phyloP scores from a whole-genome alignment of 1,284 basidiomycete species.

The Pisolithus thermaeus region DNA sequence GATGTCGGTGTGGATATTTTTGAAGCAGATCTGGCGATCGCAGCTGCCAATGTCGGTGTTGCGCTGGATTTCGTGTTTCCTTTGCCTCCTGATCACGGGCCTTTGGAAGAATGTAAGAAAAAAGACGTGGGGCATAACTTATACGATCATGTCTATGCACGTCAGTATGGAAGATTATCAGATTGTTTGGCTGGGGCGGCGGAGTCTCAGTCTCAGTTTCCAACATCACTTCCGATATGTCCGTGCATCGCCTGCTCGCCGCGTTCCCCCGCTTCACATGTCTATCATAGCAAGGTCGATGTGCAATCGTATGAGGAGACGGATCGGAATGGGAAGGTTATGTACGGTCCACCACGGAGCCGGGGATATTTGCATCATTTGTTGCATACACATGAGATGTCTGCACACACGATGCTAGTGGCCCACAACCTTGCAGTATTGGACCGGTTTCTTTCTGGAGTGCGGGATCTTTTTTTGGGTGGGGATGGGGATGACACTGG shows the following conservation, averaged over 20 bases:
- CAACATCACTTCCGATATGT: conserved; percentile 33
- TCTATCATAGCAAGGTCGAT: conserved; percentile 50
- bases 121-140: conserved; percentile 64
- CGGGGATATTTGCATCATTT: too few species aligned
- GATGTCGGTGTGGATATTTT: conserved; percentile 70
- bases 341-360: conserved; percentile 28
- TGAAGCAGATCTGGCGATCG: conserved; percentile 64
- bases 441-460: conserved; percentile 54
- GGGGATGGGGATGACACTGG: neutral
- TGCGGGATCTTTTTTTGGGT: conserved; percentile 40
- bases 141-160: conserved; percentile 50
- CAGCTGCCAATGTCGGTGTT: conserved; percentile 60
- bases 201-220: too few species aligned
- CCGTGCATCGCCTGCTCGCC: conserved; percentile 64
- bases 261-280: conserved; percentile 27
- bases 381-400: conserved; percentile 82
- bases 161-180: too few species aligned
- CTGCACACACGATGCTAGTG: conserved; percentile 64
- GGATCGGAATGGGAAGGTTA: neutral
- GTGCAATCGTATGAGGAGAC: conserved; percentile 11
- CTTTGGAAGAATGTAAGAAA: conserved; percentile 22
- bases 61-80: conserved; percentile 77
- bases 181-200: too few species aligned
- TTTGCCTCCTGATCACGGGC: conserved; percentile 16
- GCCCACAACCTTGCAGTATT: conserved; percentile 70